Percentiles rank a stretch among this genome's conserved stretches.
phyloP scores from a whole-genome alignment of 306 rosid species.

The Castanospermum australe region DNA sequence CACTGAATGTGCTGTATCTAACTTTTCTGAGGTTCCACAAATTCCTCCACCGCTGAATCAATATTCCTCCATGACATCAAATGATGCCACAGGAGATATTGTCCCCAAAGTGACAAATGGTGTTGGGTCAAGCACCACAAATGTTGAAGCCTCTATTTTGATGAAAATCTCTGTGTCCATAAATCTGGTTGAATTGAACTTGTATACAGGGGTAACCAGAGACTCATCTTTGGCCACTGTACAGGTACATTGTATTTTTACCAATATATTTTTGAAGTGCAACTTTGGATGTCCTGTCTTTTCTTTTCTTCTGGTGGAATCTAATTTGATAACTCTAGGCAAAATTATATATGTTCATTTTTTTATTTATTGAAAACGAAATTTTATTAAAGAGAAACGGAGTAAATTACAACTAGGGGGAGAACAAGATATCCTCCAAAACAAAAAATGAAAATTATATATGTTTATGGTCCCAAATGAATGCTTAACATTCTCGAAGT shows the following conservation, averaged over 20 bases:
- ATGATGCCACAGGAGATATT: slow-evolving; percentile 38
- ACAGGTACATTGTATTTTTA: slow-evolving; percentile 56
- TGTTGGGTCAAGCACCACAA: slow-evolving; percentile 42
- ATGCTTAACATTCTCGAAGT: background rate
- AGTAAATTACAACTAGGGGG: background rate
- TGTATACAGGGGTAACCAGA: slow-evolving; percentile 65
- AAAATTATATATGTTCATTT: background rate
- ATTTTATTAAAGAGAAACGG: background rate
- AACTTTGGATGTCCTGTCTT: background rate
- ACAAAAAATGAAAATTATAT: background rate
- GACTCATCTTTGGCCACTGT: slow-evolving; percentile 88
- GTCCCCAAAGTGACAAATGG: slow-evolving; percentile 38
- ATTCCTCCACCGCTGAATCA: slow-evolving; percentile 60
- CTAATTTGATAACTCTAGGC: background rate
- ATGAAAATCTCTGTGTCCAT: slow-evolving; percentile 65
- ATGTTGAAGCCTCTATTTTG: slow-evolving; percentile 47
- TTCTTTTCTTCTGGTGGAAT: background rate
- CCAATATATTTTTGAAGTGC: background rate
- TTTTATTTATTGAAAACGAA: background rate
- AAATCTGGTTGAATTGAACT: slow-evolving; percentile 75
- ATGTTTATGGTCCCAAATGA: background rate
- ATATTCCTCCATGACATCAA: slow-evolving; percentile 33
- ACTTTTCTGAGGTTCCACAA: slow-evolving; percentile 79
- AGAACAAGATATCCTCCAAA: background rate
- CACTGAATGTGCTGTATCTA: slow-evolving; percentile 84